phyloP scores from a whole-genome alignment of 2,329 filamentous ascomycete genomes.

The Chaetomiaceae sp. region DNA sequence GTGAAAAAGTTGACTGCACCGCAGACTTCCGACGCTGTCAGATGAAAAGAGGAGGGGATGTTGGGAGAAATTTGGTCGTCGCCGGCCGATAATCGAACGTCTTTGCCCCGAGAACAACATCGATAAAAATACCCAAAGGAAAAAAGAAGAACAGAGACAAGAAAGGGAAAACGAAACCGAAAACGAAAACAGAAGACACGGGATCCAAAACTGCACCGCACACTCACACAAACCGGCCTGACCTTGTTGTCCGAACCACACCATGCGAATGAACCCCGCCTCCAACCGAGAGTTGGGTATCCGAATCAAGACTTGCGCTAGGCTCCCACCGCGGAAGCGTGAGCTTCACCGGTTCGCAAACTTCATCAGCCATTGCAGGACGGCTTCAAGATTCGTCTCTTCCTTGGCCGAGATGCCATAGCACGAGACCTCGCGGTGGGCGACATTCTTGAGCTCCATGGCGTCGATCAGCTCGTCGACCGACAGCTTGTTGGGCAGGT shows the following conservation, averaged over 20 bases:
- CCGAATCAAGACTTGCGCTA: conserved; percentile 11
- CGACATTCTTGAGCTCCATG: conserved; percentile 83
- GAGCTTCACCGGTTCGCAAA: conserved; percentile 65
- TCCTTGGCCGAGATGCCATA: conserved; percentile 99
- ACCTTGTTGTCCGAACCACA: not conserved
- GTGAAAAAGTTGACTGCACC: conserved; percentile 11
- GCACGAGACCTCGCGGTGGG: conserved; percentile 90
- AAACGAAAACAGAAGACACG: not conserved
- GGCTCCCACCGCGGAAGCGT: not conserved
- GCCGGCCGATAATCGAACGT: conserved; percentile 25
- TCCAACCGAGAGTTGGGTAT: conserved; percentile 9
- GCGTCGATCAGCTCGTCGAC: conserved; percentile 95
- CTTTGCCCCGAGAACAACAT: conserved; percentile 15
- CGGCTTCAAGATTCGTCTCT: conserved; percentile 96
- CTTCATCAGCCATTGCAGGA: conserved; percentile 93
- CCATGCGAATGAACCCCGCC: not conserved
- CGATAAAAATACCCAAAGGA: conserved; percentile 8
- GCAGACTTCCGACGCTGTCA: conserved; percentile 10
- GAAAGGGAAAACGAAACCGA: conserved; percentile 1
- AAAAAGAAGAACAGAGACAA: not conserved
- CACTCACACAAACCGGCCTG: not conserved
- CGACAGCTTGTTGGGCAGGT: conserved; percentile 82
- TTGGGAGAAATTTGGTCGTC: conserved; percentile 22
- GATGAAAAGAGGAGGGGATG: not conserved
- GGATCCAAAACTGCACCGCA: not conserved